Conservation (phyloP, 2,329 filamentous ascomycete species). For the Onygenales sp. region DNA sequence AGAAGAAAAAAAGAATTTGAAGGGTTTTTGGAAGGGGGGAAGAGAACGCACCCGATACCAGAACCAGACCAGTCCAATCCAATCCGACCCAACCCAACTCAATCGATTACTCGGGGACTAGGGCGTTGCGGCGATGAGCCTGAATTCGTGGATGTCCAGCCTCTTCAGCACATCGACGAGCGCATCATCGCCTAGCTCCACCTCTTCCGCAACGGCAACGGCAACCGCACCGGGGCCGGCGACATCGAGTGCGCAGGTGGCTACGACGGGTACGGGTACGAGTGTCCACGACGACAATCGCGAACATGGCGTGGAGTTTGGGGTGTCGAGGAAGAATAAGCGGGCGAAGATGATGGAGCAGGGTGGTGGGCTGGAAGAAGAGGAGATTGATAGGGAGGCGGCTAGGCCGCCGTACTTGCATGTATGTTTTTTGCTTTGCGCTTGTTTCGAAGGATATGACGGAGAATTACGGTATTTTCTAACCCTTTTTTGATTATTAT, state of each 20-base stretch:
- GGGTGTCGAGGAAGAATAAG: constrained; percentile 16
- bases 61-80: not conserved
- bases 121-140: constrained; percentile 44
- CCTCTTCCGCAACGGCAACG: constrained; percentile 5
- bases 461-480: not conserved
- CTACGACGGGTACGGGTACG: too few relatives aligned
- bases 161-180: constrained; percentile 37
- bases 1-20: too few relatives aligned
- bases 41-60: too few relatives aligned
- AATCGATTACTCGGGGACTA: not conserved
- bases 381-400: constrained; percentile 14
- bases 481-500: constrained; percentile 14
- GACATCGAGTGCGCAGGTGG: too few relatives aligned
- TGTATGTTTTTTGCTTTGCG: constrained; percentile 5
- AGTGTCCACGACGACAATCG: not conserved
- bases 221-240: not conserved
- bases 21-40: too few relatives aligned
- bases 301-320: constrained; percentile 6
- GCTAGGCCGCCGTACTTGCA: constrained; percentile 14
- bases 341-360: constrained; percentile 13
- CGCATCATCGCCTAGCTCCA: constrained; percentile 6
- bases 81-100: not conserved
- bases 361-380: constrained; percentile 11
- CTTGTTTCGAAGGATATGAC: too few relatives aligned
- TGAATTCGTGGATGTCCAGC: constrained; percentile 45